Base-by-base conservation (phyloP, 768 basidiomycete species). In the Phanerochaete sordida region DNA sequence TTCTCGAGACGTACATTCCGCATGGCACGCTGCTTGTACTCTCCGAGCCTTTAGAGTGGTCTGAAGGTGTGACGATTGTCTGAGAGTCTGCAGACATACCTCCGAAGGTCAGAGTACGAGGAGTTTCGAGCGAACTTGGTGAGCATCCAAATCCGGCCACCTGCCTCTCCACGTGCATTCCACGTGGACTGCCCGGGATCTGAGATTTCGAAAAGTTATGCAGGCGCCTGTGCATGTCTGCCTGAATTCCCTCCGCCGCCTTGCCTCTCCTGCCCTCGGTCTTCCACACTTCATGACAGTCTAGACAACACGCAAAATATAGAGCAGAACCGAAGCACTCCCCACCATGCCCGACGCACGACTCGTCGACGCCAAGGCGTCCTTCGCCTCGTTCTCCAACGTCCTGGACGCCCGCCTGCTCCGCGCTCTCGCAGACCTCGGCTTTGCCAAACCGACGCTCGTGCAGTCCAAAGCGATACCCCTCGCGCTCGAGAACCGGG, bases 401-500 rank as follows among this genome's bases (percentile, higher is more conserved):
- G 73, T 94, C 52, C 81, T 98, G 44, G 96, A 98, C 75, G 77
- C 84, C 12, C 86, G 95, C 2, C 75, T 98, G 43, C 83, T 98
- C 1, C 86, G 92, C 13, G 88, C 96, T 3, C 85, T 99, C 24
- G 93, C 95, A 3, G 91, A 96, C 67, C 82, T 89, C 69, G 88
- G 90, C 45, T 98, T 98, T 73, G 85, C 93, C 19, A 83, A 87
- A 39, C 97, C 97, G 7, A 99, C 97, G 0, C 82, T 92, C 30
- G 90, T 99, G 19, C 97, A 99, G 72, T 82, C 83, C 9, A 93
- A 92, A 71, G 90, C 93, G 3, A 95, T 99, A 50, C 95, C 96
- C 1, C 81, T 96, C 19, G 93, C 95, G 1, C 81, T 99, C 33
- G 90, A 94, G 72, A 86, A 88, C 64, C 79, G 81, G 33, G 97